Evolutionary conservation across 2,329 filamentous ascomycete species (phyloP), one percentile per base, ranked within the genome.

Genomic region (Cercospora zeina): DNA sequence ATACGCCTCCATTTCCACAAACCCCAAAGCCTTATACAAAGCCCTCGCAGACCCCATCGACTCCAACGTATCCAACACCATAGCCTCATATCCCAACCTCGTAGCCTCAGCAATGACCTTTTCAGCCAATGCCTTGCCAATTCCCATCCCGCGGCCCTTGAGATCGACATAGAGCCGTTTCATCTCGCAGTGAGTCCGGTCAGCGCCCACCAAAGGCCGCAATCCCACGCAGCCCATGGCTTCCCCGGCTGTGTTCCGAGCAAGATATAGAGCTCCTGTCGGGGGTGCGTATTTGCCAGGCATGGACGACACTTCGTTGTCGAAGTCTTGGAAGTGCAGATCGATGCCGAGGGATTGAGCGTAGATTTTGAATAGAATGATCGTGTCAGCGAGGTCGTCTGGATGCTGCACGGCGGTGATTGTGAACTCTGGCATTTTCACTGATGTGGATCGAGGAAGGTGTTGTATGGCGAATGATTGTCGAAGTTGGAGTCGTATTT

Each of bases 301-400:
- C 14, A 87, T 73, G 8, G 71, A 75, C 6, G 77, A 73, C 19
- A 87, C 75, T 70, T 87, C 85, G 9, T 75, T 69, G 9, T 77
- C 69, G 72, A 85, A 87, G 62, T 78, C 76, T 71, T 87, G 84
- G 68, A 84, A 87, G 10, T 78, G 76, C 36, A 87, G 81, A 66
- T 85, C 83, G 56, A 87, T 77, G 19, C 76, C 76, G 1, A 87
- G 75, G 1, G 78, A 77, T 21, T 70, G 55, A 6, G 76, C 74
- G 66, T 79, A 80, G 39, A 69, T 73, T 47, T 69, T 68, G 67
- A 80, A 80, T 21, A 80, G 72, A 14, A 55, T 45, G 11, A 58
- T 65, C 19, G 74, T 76, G 16, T 72, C 73, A 21, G 70, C 56
- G 24, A 79, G 68, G 61, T 85, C 82, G 42, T 72, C 58, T 21